Base-by-base conservation (phyloP, 441 rosid species). In the Raphanus hybrid region DNA sequence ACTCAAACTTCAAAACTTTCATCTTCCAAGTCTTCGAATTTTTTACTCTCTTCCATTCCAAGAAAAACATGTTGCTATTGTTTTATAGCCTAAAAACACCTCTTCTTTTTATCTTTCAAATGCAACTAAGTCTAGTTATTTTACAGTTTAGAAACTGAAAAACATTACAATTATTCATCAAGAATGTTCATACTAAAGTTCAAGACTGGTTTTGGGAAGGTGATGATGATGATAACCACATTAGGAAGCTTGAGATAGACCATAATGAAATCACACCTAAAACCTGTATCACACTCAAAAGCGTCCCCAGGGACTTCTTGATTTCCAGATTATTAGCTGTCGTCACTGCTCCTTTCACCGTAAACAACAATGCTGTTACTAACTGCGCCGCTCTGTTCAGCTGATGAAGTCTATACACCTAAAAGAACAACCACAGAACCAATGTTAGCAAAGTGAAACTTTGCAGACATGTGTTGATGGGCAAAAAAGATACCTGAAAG, bases 341-440 rank as follows among this genome's bases (percentile, higher is more conserved):
- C 83, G 86, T 77, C 83, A 92, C 98, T 27, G 94, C 97, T 82
- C 96, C 98, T 84, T 85, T 54, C 59, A 92, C 91, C 0, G 98
- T 93, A 80, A 90, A 93, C 39, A 91, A 90, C 85, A 96, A 81
- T 60, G 98, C 98, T 39, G 97, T 93, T 67, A 93, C 98, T 78
- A 96, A 78, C 83, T 96, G 98, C 4, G 94, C 91, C 6, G 99
- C 99, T 85, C 98, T 87, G 78, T 96, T 96, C 79, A 96, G 86
- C 83, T 96, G 98, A 81, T 96, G 98, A 83, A 96, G 84, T 82
- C 99, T 86, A 80, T 96, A 96, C 62, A 96, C 96, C 98, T 96
- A 91, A 70, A 66, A 78, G 64, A 39, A 18, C 57, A 54, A 54
- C 7, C 50, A 43, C 50, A 43, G 35, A 45, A 18, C 35, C 35